Base-by-base conservation (phyloP, 2,329 filamentous ascomycete species). In the Knufia petricola region DNA sequence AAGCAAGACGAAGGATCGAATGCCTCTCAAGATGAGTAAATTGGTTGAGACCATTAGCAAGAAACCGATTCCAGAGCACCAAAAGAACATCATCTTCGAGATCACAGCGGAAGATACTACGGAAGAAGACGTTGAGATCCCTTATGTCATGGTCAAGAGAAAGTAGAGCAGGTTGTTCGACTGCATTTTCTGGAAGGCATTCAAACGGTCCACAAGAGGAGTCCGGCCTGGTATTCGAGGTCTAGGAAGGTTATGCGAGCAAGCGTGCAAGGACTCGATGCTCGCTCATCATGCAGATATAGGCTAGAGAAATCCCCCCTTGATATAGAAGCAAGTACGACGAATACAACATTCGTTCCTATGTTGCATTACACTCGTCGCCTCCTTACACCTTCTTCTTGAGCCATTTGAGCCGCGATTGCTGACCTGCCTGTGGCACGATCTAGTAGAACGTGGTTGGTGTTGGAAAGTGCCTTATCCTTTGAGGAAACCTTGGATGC, bases 21-120 rank as follows among this genome's bases (percentile, higher is more conserved):
- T 87, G 61, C 72, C 70, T 12, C 75, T 95, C 68, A 95, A 88
- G 70, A 78, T 96, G 69, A 95, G 87, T 69, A 74, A 90, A 63
- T 75, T 98, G 43, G 84, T 95, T 3, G 87, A 90, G 69, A 79
- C 78, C 39, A 85, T 98, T 55, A 94, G 87, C 53, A 94, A 90
- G 76, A 95, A 95, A 74, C 77, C 83, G 1, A 84, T 98, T 50
- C 90, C 92, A 0, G 77, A 79, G 3, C 90, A 96, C 64, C 87
- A 95, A 71, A 92, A 85, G 75, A 90, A 95, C 61, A 79, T 96
- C 54, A 95, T 96, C 59, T 94, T 96, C 63, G 92, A 96, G 72
- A 85, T 95, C 57, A 94, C 92, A 4, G 87, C 85, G 0, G 90
- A 96, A 64, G 92, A 96, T 63, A 72, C 79, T 62, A 82, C 80